Base-by-base conservation (phyloP, 2,329 filamentous ascomycete genomes). In the Emericellopsis cladophorae region DNA sequence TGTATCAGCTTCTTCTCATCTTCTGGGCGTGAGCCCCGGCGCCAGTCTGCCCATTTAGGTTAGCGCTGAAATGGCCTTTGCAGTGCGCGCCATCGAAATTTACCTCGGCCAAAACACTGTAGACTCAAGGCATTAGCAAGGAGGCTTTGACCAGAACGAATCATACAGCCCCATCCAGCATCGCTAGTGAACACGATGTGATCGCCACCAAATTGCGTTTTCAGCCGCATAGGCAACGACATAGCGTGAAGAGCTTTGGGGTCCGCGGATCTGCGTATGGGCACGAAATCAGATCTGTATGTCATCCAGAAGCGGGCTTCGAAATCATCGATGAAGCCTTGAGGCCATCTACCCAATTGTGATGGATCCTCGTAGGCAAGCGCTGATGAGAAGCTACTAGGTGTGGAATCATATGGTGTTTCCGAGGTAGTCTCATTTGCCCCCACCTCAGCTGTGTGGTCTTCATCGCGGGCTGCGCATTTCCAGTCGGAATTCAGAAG, bases 161-260 rank as follows among this genome's bases (percentile, higher is more conserved):
- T 96, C 92, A 98, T 98, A 56, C 92, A 98, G 0, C 92, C 92
- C 88, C 93, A 98, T 40, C 92, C 92, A 9, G 86, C 89, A 58
- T 98, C 92, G 2, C 87, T 90, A 10, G 86, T 84, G 61, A 96
- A 98, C 5, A 85, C 88, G 22, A 72, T 71, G 43, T 85, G 76
- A 38, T 95, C 86, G 10, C 77, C 73, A 6, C 26, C 26, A 9
- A 96, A 65, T 53, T 87, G 83, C 41, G 72, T 89, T 53, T 88
- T 84, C 49, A 96, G 68, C 39, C 88, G 81, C 61, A 94, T 90
- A 2, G 85, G 70, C 43, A 96, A 76, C 4, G 86, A 93, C 66
- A 96, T 76, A 7, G 78, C 68, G 4, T 80, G 70, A 1, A 69
- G 57, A 12, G 86, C 83, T 52, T 79, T 79, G 1, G 84, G 79